Conservation (phyloP, 306 rosid species). For the Fagus crenata region DNA sequence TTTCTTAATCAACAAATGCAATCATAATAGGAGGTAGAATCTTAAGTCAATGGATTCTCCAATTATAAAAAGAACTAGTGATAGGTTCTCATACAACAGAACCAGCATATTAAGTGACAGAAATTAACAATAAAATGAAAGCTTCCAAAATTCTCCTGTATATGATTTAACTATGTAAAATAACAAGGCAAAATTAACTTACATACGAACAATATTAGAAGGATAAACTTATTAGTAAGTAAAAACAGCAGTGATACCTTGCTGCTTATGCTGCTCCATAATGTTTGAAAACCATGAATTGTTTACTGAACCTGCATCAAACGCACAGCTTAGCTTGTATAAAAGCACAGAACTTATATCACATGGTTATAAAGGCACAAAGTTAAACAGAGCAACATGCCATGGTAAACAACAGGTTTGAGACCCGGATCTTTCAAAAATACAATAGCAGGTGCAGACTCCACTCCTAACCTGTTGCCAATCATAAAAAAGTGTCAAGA, state of each 20-base stretch:
- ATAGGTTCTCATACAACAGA: neutral
- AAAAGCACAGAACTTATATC: conserved; percentile 25
- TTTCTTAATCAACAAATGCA: neutral
- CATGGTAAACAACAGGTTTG: conserved; percentile 84
- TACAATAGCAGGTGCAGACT: conserved; percentile 84
- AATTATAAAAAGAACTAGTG: neutral
- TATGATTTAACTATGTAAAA: neutral
- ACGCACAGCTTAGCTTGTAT: conserved; percentile 19
- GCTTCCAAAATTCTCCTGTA: neutral
- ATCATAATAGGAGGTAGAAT: neutral
- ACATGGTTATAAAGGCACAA: conserved; percentile 8
- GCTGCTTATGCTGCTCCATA: conserved; percentile 77
- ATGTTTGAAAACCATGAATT: conserved; percentile 52
- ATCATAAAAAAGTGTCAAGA: conserved; percentile 10
- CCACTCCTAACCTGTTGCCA: conserved; percentile 76
- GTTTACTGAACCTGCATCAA: conserved; percentile 61
- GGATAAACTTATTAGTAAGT: neutral
- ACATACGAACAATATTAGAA: neutral
- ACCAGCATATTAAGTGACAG: neutral
- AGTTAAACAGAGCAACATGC: conserved; percentile 37
- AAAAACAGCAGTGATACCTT: conserved; percentile 47
- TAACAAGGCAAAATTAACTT: neutral
- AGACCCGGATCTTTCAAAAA: conserved; percentile 91
- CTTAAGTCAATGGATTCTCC: neutral
- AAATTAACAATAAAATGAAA: neutral